Evolutionary conservation across 768 basidiomycete genomes (phyloP), one percentile per base, ranked within the genome.

Genomic region (Pulveroboletus sp.): DNA sequence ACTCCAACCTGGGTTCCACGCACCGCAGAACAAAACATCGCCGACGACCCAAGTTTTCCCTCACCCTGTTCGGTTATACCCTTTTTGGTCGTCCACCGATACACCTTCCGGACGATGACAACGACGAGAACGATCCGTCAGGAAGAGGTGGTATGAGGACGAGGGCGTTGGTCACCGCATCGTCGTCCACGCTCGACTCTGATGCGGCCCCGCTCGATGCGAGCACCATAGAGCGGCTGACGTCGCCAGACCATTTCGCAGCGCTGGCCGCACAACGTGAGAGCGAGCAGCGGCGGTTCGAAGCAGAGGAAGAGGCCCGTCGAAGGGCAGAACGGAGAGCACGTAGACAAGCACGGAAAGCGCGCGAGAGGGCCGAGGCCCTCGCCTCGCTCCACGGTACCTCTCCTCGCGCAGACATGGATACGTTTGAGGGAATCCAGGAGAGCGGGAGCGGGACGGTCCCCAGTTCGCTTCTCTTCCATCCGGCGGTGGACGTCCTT

Each of bases 161-260:
- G 56, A 66, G 31, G 59, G 58, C 41, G 28, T 57, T 65, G 55
- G 26, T 46, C 31, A 66, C 60, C 2, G 28, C 53, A 8, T 69
- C 68, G 18, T 66, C 73, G 3, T 67, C 71, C 5, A 83, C 82
- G 5, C 75, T 86, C 38, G 86, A 88, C 65, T 81, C 82, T 0
- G 86, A 88, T 53, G 85, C 86, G 4, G 78, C 84, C 6, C 80
- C 80, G 1, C 69, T 89, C 13, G 83, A 84, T 44, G 65, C 78
- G 7, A 72, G 77, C 9, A 70, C 75, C 15, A 85, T 89, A 47
- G 76, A 73, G 44, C 71, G 71, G 27, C 58, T 83, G 33, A 75
- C 81, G 6, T 70, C 73, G 0, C 71, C 74, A 0, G 72, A 67
- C 52, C 72, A 69, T 14, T 46, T 44, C 21, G 69, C 62, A 4